Conservation (phyloP, 2,329 filamentous ascomycete genomes). For the Thelonectria blattea region DNA sequence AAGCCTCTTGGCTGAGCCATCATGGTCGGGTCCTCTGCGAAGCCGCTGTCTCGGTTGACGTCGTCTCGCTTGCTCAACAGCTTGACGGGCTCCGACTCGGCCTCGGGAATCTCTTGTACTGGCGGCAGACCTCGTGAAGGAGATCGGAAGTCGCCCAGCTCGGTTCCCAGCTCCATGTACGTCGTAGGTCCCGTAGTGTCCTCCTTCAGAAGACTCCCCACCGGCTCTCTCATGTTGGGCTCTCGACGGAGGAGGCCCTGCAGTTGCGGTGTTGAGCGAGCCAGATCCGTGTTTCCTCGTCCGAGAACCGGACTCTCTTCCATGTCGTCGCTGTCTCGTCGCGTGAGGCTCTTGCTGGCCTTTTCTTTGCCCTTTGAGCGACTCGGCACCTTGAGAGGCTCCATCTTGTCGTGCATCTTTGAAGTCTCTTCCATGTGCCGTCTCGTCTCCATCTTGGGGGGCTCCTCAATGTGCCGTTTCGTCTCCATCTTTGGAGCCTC, state of each 20-base stretch:
- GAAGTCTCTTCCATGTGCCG: constrained; percentile 4
- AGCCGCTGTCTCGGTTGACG: constrained; percentile 45
- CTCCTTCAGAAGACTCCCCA: constrained; percentile 42
- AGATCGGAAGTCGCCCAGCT: constrained; percentile 49
- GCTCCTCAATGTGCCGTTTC: too few species aligned
- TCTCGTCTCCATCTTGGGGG: not conserved
- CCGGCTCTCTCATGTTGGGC: constrained; percentile 40
- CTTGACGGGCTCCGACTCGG: constrained; percentile 44
- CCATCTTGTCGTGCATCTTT: constrained; percentile 2
- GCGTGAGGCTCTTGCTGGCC: constrained; percentile 26
- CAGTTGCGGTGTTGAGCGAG: constrained; percentile 22
- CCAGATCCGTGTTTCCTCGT: constrained; percentile 31
- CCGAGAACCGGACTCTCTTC: constrained; percentile 50
- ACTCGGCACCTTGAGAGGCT: not conserved
- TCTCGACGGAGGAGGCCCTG: constrained; percentile 41
- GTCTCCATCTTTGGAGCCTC: too few species aligned
- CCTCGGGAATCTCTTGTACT: constrained; percentile 58
- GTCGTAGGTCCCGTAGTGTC: constrained; percentile 33
- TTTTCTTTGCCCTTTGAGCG: constrained; percentile 14
- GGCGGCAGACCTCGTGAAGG: constrained; percentile 55
- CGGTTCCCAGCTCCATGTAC: constrained; percentile 32
- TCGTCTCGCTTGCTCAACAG: constrained; percentile 27
- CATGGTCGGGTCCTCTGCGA: constrained; percentile 48
- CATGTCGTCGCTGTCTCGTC: constrained; percentile 37
- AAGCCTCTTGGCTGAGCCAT: constrained; percentile 46